Evolutionary conservation across 306 rosid genomes (phyloP).

Genomic region (Crotalaria pallida): DNA sequence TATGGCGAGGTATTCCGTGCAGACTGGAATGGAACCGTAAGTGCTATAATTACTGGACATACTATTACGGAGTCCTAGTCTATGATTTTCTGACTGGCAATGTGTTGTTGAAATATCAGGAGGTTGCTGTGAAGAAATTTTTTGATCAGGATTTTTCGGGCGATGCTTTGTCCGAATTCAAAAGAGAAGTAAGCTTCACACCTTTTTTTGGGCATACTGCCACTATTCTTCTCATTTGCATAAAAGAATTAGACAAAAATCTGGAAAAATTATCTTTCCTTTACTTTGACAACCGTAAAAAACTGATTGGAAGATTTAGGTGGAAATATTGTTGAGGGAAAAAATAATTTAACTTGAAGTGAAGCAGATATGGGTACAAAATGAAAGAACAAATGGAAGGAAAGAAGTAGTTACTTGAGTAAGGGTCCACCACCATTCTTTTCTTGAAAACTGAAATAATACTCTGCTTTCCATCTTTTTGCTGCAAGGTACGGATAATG

Average conservation of each 20-base stretch:
- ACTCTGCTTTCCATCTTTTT: constrained; percentile 23
- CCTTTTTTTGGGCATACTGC: background rate
- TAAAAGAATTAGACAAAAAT: constrained; percentile 11
- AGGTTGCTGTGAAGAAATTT: constrained; percentile 98
- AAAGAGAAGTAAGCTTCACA: constrained; percentile 83
- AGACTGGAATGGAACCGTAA: constrained; percentile 97
- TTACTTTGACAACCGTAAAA: background rate
- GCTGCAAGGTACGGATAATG: constrained; percentile 88
- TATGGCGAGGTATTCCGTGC: constrained; percentile 98
- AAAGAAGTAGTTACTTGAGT: background rate
- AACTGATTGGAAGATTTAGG: constrained; percentile 8
- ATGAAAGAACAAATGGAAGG: background rate
- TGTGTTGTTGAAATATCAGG: constrained; percentile 53
- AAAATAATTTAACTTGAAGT: background rate
- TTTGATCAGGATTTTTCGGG: constrained; percentile 99
- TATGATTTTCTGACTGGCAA: constrained; percentile 29
- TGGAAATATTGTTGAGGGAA: background rate
- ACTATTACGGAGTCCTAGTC: background rate
- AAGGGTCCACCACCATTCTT: constrained; percentile 7
- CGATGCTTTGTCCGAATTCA: constrained; percentile 96
- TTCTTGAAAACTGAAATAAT: background rate
- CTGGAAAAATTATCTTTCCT: background rate
- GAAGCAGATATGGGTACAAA: background rate
- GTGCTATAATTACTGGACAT: constrained; percentile 30
- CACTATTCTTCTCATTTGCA: constrained; percentile 1